Base-by-base conservation (phyloP, 768 basidiomycete genomes). In the Daedaleopsis sinensis region DNA sequence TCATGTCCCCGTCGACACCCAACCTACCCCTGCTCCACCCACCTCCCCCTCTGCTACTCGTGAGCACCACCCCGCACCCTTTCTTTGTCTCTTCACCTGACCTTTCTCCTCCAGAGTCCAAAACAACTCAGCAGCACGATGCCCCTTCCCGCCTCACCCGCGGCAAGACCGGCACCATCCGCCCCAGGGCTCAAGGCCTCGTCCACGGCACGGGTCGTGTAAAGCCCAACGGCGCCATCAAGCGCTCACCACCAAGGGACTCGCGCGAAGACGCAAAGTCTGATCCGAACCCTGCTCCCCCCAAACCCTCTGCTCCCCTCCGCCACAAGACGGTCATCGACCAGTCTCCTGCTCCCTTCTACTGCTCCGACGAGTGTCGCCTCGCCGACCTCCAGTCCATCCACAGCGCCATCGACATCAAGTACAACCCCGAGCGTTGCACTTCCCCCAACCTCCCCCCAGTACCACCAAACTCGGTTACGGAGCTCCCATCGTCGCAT, bases 281-380 rank as follows among this genome's bases (percentile, higher is more conserved):
- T 68, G 24, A 51, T 62, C 47, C 76, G 65, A 36, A 59, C 52
- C 64, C 62, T 21, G 56, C 71, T 4, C 62, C 70, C 46, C 12
- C 69, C 19, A 71, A 68, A 37, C 69, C 74, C 12, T 55, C 77
- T 19, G 46, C 71, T n/a, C 77, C 77, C 2, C 61, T 78, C 47
- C 83, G 84, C 70, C 79, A 82, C 46, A 85, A 85, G 49, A 85
- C 85, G 12, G 79, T 91, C 75, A 92, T 93, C 76, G 90, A 91
- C 76, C 90, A 90, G 72, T 80, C 80, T 1, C 91, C 90, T n/a
- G 85, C 84, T 1, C 91, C 91, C 19, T 82, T 93, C 60, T 93
- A 94, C 76, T 94, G 91, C 75, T 93, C 91, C 1, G 89, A 91
- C 63, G 83, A 88, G 68, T 94, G 91, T 71, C 80, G 83, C 61